Conservation (phyloP, 345 rosid genomes). For the Arabidopsis suecica region DNA sequence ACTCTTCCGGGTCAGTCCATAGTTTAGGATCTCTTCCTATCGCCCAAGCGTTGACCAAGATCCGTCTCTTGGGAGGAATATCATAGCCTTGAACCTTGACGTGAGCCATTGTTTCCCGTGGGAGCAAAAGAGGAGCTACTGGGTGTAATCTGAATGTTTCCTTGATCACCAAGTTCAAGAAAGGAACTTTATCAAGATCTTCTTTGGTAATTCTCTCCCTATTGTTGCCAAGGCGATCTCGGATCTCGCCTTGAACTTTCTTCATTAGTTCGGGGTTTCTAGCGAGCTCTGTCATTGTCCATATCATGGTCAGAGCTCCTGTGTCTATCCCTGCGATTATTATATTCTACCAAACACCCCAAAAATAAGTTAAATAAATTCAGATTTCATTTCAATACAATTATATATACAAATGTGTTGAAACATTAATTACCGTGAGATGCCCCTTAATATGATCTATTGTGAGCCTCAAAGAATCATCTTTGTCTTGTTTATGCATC, state of each 20-base stretch:
- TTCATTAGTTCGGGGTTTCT: constrained; percentile 48
- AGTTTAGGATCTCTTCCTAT: constrained; percentile 53
- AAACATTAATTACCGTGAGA: constrained; percentile 25
- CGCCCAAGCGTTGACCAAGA: constrained; percentile 51
- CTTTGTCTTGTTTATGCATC: constrained; percentile 12
- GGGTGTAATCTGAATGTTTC: constrained; percentile 64
- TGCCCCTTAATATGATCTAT: constrained; percentile 35
- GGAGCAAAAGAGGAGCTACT: constrained; percentile 57
- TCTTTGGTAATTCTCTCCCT: constrained; percentile 47
- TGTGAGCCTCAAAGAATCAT: constrained; percentile 38
- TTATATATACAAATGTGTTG: neutral
- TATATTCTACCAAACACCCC: constrained; percentile 27
- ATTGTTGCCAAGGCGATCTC: constrained; percentile 44
- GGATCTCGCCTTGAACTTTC: constrained; percentile 54
- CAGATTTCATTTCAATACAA: neutral
- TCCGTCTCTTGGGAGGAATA: constrained; percentile 50
- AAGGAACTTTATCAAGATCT: constrained; percentile 50
- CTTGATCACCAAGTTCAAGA: constrained; percentile 54
- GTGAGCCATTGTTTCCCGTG: constrained; percentile 60
- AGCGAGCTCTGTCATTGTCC: constrained; percentile 54
- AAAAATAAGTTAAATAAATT: neutral
- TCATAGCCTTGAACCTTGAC: constrained; percentile 52
- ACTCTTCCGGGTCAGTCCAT: constrained; percentile 54
- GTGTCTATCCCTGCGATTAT: constrained; percentile 43
- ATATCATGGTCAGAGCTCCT: constrained; percentile 37